Conservation (phyloP, 768 basidiomycete genomes). For the Sarcodon aspratus region DNA sequence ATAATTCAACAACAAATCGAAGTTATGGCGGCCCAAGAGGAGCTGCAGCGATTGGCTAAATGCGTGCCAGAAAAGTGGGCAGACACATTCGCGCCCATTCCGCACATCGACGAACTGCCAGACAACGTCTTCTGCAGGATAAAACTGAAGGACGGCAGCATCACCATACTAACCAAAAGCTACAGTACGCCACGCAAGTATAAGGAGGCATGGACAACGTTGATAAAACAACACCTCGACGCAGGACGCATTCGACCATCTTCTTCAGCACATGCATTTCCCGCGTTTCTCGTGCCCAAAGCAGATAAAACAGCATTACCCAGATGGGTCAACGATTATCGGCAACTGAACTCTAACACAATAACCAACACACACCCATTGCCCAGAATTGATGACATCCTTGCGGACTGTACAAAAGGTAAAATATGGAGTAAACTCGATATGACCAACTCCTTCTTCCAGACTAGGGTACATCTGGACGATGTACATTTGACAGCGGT, state of each 20-base stretch:
- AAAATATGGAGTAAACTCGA: conserved; percentile 25
- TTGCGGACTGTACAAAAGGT: conserved; percentile 23
- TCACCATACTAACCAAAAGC: conserved; percentile 8
- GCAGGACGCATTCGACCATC: conserved; percentile 20
- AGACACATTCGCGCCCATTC: conserved; percentile 16
- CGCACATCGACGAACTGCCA: conserved; percentile 12
- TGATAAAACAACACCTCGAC: conserved; percentile 22
- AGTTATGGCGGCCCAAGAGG: background rate
- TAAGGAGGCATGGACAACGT: conserved; percentile 17
- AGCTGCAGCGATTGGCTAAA: background rate
- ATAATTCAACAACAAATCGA: background rate
- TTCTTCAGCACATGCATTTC: conserved; percentile 17
- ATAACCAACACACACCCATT: conserved; percentile 18
- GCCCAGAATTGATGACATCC: conserved; percentile 19
- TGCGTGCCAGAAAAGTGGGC: conserved; percentile 6
- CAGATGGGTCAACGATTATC: conserved; percentile 25
- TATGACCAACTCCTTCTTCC: conserved; percentile 31
- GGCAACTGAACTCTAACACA: conserved; percentile 19
- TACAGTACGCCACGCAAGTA: conserved; percentile 26
- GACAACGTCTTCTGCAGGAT: conserved; percentile 13
- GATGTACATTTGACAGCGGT: conserved; percentile 24
- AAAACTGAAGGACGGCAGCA: conserved; percentile 15
- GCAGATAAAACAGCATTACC: conserved; percentile 18
- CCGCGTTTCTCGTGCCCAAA: conserved; percentile 27
- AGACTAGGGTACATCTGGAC: conserved; percentile 19